Evolutionary conservation across 768 basidiomycete genomes (phyloP), one percentile per base, ranked within the genome.

Genomic region (Tricholoma sp.): DNA sequence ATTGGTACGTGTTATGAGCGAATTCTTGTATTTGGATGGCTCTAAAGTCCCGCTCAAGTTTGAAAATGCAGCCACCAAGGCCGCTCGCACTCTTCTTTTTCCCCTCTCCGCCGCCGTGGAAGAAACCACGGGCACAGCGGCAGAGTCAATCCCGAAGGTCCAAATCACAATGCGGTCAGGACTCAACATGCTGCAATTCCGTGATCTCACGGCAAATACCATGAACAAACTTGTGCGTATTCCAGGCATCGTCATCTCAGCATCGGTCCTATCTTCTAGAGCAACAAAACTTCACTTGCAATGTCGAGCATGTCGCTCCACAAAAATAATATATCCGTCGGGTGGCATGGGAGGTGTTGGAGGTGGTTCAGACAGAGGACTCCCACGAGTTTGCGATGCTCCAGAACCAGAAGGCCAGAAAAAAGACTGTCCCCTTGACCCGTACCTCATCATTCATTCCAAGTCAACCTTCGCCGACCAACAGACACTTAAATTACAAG

Each of bases 201-300:
- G 97, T 41, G 94, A 94, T 43, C 83, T 99, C 41, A 91, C 90
- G 0, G 97, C 97, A 9, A 83, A 94, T 64, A 94, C 89, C 19
- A 90, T 98, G 80, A 95, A 94, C 67, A 94, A 91, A 67, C 86
- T 99, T 43, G 95, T 99, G 35, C 90, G 97, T 58, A 83, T 98
- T 43, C 97, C 97, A 1, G 97, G 97, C 31, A 99, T 99, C 65
- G 94, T 98, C 69, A 98, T 98, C 68, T 95, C 95, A 31, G 92
- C 97, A 0, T 96, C 94, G 9, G 88, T 94, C 16, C 82, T 98
- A 19, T 91, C 94, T 0, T 91, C 96, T 1, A 86, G 96, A 45
- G 94, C 97, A 9, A 94, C 94, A 19, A 91, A 89, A 61, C 81
- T 99, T 4, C 88, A 91, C 64, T 79, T 99, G 16, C 94, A 94